Percentiles rank a stretch among this genome's conserved stretches.
Conservation (phyloP, 441 rosid species). For the Syzygium malaccense region DNA sequence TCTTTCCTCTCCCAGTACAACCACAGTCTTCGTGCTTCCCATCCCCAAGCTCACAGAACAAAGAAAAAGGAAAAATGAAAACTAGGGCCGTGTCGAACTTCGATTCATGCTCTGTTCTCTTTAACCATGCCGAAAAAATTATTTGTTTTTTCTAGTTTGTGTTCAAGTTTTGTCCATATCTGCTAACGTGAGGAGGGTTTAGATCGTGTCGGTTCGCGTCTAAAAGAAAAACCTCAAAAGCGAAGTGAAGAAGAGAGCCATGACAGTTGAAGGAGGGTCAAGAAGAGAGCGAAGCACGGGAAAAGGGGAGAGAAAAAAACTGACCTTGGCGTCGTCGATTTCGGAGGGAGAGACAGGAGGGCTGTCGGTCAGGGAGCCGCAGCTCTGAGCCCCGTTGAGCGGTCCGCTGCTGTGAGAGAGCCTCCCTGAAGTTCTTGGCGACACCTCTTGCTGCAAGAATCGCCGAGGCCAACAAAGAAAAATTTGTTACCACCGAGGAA, state of each 20-base stretch:
- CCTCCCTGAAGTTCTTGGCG: slow-evolving; percentile 94
- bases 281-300: background rate
- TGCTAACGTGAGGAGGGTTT: background rate
- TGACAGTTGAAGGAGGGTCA: background rate
- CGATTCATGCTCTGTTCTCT: background rate
- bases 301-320: background rate
- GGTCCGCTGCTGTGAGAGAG: slow-evolving; percentile 99
- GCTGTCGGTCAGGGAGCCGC: slow-evolving; percentile 75
- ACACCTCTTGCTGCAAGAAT: slow-evolving; percentile 71
- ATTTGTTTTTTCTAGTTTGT: background rate
- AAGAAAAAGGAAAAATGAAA: background rate
- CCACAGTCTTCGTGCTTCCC: slow-evolving; percentile 16
- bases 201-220: background rate
- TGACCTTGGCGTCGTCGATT: slow-evolving; percentile 77
- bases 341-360: slow-evolving; percentile 96
- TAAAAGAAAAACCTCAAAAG: background rate
- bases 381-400: slow-evolving; percentile 34
- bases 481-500: background rate
- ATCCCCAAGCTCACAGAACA: background rate
- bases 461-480: background rate
- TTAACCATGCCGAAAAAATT: background rate
- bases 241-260: background rate
- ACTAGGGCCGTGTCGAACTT: background rate
- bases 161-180: background rate
- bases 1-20: slow-evolving; percentile 1